Base-by-base conservation (phyloP, 2,329 filamentous ascomycete species). In the Aspergillus sp. region DNA sequence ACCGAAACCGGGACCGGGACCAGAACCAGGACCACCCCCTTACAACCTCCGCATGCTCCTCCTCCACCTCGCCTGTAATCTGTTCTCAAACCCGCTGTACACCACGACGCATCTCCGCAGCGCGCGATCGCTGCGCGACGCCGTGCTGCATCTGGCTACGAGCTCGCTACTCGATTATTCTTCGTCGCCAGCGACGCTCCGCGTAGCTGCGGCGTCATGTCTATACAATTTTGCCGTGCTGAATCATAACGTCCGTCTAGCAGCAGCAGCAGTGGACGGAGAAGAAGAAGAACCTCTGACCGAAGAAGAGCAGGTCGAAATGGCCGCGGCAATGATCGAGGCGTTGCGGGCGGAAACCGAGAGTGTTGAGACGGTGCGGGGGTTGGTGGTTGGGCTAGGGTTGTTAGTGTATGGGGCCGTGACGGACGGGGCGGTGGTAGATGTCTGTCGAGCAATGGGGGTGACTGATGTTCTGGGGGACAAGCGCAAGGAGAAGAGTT, bases 41-140 rank as follows among this genome's bases (percentile, higher is more conserved):
- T 94, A 94, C 62, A 82, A 86, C 4, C 76, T 94, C 1, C 83
- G 88, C 9, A 80, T 96, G 2, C 87, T 94, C 10, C 85, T 88
- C 0, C 70, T 95, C 7, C 90, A 96, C 57, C 77, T 91, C 58
- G 78, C 81, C 1, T 94, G 88, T 69, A 97, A 96, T 58, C 73
- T 94, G 33, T 96, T 95, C 70, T 85, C 82, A 0, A 85, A 85
- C 1, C 78, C 81, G 10, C 73, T 94, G 0, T 94, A 85, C 58
- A 73, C 81, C 0, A 75, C 80, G 2, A 5, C 5, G 8, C 77
- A 83, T 51, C 73, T 90, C 6, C 70, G 86, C 5, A 64, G 69
- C 2, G 69, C 77, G 39, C 65, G 67, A 1, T 44, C 57, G 26
- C 66, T 89, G 43, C 77, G 81, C 4, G 63, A 71, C 1, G 73